Evolutionary conservation across 2,329 filamentous ascomycete species (phyloP).

Genomic region (Cordyceps farinosa): DNA sequence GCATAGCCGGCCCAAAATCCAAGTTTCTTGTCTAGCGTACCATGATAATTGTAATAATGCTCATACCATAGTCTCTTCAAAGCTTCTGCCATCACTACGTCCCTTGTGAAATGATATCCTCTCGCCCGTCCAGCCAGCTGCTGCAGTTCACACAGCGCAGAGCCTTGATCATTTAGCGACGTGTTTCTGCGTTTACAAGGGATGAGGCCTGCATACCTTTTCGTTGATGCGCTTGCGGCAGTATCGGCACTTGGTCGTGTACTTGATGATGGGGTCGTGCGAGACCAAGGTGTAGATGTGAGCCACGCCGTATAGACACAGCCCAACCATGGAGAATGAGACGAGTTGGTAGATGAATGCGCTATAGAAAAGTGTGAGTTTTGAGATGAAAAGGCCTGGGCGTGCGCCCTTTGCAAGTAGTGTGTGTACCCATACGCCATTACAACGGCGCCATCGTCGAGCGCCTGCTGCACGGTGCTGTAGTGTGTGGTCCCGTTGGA

Average conservation of each 20-base stretch:
- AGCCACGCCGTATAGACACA: constrained; percentile 63
- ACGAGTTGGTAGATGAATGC: constrained; percentile 61
- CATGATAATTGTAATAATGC: not conserved
- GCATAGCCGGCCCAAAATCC: not conserved
- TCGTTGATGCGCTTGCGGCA: constrained; percentile 61
- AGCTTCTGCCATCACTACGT: not conserved
- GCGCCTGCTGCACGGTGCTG: constrained; percentile 66
- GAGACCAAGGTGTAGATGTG: constrained; percentile 58
- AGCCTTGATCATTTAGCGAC: constrained; percentile 32
- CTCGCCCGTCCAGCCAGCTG: constrained; percentile 50
- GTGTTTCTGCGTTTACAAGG: too few relatives aligned
- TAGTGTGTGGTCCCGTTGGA: constrained; percentile 54
- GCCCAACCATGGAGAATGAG: constrained; percentile 62
- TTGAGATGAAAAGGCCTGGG: not conserved
- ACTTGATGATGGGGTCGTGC: constrained; percentile 67
- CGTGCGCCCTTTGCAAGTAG: not conserved
- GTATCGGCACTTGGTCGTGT: constrained; percentile 64
- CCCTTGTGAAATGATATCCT: constrained; percentile 31
- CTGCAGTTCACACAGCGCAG: constrained; percentile 47
- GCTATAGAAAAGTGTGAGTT: constrained; percentile 29
- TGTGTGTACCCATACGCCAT: constrained; percentile 61
- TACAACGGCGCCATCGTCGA: constrained; percentile 67
- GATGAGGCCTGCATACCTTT: constrained; percentile 43
- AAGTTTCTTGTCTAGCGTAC: not conserved
- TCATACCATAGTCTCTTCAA: not conserved